These are phyloP conservation scores for Leishmania arabica DNA, from an alignment of 208 protist genomes.

Conservation along the genomic window DNA sequence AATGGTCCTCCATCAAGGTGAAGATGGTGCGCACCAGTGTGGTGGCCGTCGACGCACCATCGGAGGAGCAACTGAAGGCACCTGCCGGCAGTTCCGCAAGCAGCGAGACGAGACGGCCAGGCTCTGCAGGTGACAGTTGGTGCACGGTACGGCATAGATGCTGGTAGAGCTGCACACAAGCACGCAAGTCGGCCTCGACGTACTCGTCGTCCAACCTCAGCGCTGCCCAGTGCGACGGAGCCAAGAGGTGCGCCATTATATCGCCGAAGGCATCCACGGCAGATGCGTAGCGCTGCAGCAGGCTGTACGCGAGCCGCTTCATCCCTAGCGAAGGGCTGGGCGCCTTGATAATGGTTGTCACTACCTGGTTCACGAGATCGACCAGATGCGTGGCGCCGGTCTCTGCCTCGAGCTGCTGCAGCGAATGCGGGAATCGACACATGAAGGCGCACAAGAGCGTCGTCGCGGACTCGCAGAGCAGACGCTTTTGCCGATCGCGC, in stretches of 20 bases:
- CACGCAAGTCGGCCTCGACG: conserved; percentile 9
- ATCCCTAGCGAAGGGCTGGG: conserved; percentile 22
- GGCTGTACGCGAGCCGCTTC: conserved; percentile 11
- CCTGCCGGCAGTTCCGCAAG: conserved; percentile 26
- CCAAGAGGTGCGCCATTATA: conserved; percentile 18
- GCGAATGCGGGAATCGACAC: conserved; percentile 26
- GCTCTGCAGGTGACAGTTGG: background rate
- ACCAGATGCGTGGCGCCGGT: conserved; percentile 15
- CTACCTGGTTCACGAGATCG: conserved; percentile 4
- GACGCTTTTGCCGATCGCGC: conserved; percentile 3
- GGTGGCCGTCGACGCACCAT: conserved; percentile 15
- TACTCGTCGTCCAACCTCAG: conserved; percentile 12
- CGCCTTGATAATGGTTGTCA: conserved; percentile 11
- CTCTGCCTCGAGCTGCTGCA: conserved; percentile 19
- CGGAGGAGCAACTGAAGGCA: conserved; percentile 11
- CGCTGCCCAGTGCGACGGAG: conserved; percentile 10
- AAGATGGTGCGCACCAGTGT: conserved; percentile 15
- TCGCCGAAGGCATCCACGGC: conserved; percentile 13
- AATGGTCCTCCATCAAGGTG: conserved; percentile 13
- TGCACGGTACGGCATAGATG: conserved; percentile 13
- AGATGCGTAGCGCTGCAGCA: conserved; percentile 32
- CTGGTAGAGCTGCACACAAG: conserved; percentile 14
- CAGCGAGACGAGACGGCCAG: conserved; percentile 3
- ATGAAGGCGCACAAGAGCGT: conserved; percentile 31
- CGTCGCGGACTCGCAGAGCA: conserved; percentile 25